Conservation (phyloP, 306 rosid species). For the Gastrolobium villosum region DNA sequence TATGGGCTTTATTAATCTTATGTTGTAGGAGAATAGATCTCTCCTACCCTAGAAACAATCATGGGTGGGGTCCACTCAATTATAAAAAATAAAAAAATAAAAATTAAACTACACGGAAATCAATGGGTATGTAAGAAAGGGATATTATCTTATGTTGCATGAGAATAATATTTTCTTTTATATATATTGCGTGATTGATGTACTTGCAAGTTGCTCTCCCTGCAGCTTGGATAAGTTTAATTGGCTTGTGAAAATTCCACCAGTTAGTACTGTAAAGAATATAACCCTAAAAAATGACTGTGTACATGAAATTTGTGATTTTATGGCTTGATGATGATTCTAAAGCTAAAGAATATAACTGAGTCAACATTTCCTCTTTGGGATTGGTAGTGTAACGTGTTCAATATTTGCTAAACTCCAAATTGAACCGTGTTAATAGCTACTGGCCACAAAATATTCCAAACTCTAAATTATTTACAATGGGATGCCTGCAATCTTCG, state of each 20-base stretch:
- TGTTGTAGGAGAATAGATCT: too few relatives aligned
- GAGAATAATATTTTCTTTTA: too few relatives aligned
- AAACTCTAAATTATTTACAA: conserved; percentile 47
- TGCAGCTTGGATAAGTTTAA: conserved; percentile 35
- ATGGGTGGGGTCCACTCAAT: too few relatives aligned
- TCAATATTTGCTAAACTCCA: conserved; percentile 55
- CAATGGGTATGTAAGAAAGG: too few relatives aligned
- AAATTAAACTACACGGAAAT: too few relatives aligned
- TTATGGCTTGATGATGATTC: neutral
- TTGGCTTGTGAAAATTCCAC: conserved; percentile 36
- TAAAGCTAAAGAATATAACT: neutral
- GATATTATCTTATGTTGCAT: too few relatives aligned
- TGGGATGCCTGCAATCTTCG: conserved; percentile 49
- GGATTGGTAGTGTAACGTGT: conserved; percentile 1
- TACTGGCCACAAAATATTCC: conserved; percentile 57
- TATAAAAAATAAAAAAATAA: too few relatives aligned
- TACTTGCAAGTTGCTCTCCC: conserved; percentile 54
- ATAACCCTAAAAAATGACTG: neutral
- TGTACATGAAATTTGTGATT: neutral
- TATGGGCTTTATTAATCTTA: too few relatives aligned
- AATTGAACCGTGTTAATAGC: conserved; percentile 46
- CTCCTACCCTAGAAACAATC: too few relatives aligned
- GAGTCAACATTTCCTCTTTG: conserved; percentile 42
- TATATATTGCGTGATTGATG: conserved; percentile 45
- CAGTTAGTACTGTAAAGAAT: neutral